phyloP scores from a whole-genome alignment of 1,284 basidiomycete genomes.

The Pseudozyma thailandica region DNA sequence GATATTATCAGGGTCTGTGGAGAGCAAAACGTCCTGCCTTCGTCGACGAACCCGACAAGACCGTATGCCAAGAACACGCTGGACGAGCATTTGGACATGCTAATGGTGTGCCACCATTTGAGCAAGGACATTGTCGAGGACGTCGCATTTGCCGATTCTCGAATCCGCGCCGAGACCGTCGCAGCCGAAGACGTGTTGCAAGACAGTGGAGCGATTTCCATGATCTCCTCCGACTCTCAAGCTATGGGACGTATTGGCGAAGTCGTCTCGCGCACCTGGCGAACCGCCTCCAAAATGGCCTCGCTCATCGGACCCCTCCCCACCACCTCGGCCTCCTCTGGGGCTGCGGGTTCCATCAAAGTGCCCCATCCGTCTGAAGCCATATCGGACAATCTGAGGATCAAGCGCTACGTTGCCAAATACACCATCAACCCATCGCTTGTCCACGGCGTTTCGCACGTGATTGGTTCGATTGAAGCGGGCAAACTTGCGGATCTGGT shows the following conservation, averaged over 20 bases:
- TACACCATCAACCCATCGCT: constrained; percentile 98
- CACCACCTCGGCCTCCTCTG: neutral
- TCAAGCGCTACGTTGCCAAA: constrained; percentile 95
- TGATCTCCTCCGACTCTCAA: constrained; percentile 95
- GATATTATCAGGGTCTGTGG: constrained; percentile 97
- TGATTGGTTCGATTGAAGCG: constrained; percentile 84
- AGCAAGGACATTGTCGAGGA: constrained; percentile 78
- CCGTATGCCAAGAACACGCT: constrained; percentile 92
- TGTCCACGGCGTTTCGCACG: constrained; percentile 88
- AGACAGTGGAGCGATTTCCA: constrained; percentile 89
- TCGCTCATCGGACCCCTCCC: constrained; percentile 78
- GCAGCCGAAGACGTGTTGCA: constrained; percentile 98
- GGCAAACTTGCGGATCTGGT: constrained; percentile 92
- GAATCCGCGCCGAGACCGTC: constrained; percentile 94
- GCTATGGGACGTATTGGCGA: constrained; percentile 97
- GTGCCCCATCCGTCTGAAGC: constrained; percentile 70
- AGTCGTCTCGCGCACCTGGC: constrained; percentile 91
- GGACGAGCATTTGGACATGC: constrained; percentile 97
- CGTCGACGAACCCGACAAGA: constrained; percentile 95
- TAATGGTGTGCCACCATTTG: constrained; percentile 78
- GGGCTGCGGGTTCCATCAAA: neutral
- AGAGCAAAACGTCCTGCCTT: constrained; percentile 89
- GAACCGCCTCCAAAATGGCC: constrained; percentile 95
- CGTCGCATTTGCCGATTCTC: constrained; percentile 94
- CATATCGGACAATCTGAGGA: constrained; percentile 87